Conservation (phyloP, 2,329 filamentous ascomycete genomes). For the Phialophora tarda region DNA sequence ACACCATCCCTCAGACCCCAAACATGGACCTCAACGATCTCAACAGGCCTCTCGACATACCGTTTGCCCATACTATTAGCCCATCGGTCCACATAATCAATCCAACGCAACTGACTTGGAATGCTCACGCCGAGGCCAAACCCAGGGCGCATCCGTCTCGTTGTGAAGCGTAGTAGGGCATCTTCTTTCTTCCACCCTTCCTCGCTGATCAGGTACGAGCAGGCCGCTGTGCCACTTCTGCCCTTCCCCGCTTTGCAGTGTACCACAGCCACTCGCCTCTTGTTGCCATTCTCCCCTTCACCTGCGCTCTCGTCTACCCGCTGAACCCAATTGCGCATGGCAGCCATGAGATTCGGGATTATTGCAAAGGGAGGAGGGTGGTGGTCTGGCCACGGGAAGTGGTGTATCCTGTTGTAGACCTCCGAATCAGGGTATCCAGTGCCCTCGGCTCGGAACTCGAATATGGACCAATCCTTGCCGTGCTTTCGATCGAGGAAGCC, state of each 20-base stretch:
- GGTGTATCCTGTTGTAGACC: constrained; percentile 81
- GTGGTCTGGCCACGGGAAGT: constrained; percentile 97
- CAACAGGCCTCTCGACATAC: constrained; percentile 81
- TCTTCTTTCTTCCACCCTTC: constrained; percentile 72
- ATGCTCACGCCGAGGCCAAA: constrained; percentile 93
- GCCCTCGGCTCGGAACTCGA: constrained; percentile 96
- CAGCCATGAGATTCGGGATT: constrained; percentile 85
- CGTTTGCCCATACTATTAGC: constrained; percentile 70
- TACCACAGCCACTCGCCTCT: constrained; percentile 77
- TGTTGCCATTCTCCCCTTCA: constrained; percentile 43
- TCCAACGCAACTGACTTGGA: constrained; percentile 85
- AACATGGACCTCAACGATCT: constrained; percentile 85
- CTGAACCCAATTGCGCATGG: constrained; percentile 87
- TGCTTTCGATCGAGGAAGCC: constrained; percentile 87
- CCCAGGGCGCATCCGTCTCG: constrained; percentile 82
- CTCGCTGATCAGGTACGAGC: constrained; percentile 88
- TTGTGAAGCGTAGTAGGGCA: constrained; percentile 72
- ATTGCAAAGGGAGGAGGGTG: constrained; percentile 92
- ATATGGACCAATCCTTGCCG: constrained; percentile 85
- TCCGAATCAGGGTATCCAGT: constrained; percentile 92
- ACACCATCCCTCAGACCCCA: constrained; percentile 89
- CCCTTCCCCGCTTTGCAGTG: constrained; percentile 99
- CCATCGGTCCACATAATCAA: constrained; percentile 90
- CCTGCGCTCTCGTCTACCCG: constrained; percentile 54
- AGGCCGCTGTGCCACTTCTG: constrained; percentile 83